Conservation (phyloP, 345 rosid genomes). For the Excoecaria cochinchinensis region DNA sequence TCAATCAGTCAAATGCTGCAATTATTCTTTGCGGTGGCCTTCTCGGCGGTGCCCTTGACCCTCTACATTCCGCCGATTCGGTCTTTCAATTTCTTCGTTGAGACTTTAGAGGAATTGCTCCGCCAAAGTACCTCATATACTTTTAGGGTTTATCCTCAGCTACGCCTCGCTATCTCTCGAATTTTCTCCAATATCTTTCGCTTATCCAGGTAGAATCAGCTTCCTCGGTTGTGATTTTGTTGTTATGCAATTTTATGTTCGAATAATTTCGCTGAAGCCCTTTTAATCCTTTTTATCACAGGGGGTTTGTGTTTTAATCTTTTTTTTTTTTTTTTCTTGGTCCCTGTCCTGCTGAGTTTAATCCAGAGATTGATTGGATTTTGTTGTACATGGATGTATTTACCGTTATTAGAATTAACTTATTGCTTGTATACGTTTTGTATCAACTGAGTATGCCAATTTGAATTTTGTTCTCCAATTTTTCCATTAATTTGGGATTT, state of each 20-base stretch:
- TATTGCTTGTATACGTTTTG: not conserved
- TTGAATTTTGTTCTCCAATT: not conserved
- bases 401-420: not conserved
- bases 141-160: slow-evolving; percentile 31
- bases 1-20: slow-evolving; percentile 36
- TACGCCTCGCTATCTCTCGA: slow-evolving; percentile 37
- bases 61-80: slow-evolving; percentile 50
- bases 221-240: not conserved
- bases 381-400: not conserved
- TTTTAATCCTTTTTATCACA: not conserved
- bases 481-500: not conserved
- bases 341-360: not conserved
- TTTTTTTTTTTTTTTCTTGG: not conserved
- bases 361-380: not conserved
- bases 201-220: slow-evolving; percentile 6
- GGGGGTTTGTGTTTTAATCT: not conserved
- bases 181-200: slow-evolving; percentile 27
- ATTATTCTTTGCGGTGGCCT: slow-evolving; percentile 45
- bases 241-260: slow-evolving; percentile 1
- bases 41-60: slow-evolving; percentile 51
- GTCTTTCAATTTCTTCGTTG: slow-evolving; percentile 39
- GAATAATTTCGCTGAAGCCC: not conserved
- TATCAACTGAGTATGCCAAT: not conserved
- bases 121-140: slow-evolving; percentile 25
- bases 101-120: slow-evolving; percentile 33